Conservation (phyloP, 2,329 filamentous ascomycete species). For the Botryotinia calthae region DNA sequence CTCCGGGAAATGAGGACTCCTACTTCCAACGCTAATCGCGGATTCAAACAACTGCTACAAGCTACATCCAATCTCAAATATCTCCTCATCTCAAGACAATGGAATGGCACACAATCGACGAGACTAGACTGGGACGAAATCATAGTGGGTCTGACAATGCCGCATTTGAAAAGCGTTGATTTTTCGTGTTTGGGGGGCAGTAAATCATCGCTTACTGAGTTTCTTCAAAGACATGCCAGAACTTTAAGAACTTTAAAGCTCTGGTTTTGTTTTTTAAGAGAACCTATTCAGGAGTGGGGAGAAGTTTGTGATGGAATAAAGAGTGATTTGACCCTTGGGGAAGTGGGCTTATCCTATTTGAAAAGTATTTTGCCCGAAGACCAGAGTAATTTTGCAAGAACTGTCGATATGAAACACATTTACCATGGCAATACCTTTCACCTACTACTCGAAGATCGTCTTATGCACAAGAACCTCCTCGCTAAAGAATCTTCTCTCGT, state of each 20-base stretch:
- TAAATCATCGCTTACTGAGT: not conserved
- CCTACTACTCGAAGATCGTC: not conserved
- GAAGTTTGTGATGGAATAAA: not conserved
- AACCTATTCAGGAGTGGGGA: fast-evolving
- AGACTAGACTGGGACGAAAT: not conserved
- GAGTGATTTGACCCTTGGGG: not conserved
- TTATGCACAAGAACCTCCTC: not conserved
- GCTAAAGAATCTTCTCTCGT: not conserved
- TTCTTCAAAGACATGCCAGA: not conserved
- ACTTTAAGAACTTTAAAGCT: not conserved
- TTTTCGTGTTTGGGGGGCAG: not conserved
- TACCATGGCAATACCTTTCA: not conserved
- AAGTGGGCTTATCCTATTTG: not conserved
- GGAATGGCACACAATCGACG: no score
- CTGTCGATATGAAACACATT: no score
- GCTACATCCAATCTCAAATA: not conserved
- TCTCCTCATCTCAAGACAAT: not conserved
- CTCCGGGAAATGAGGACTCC: not conserved
- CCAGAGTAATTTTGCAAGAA: not conserved
- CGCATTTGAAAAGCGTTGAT: not conserved
- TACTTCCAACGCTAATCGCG: fast-evolving
- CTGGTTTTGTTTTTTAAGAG: fast-evolving
- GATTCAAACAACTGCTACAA: not conserved
- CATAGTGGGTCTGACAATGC: not conserved
- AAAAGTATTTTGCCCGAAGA: not conserved